Evolutionary conservation across 306 rosid genomes (phyloP), one percentile per base, ranked within the genome.

Genomic region (Adenanthera pavonina): DNA sequence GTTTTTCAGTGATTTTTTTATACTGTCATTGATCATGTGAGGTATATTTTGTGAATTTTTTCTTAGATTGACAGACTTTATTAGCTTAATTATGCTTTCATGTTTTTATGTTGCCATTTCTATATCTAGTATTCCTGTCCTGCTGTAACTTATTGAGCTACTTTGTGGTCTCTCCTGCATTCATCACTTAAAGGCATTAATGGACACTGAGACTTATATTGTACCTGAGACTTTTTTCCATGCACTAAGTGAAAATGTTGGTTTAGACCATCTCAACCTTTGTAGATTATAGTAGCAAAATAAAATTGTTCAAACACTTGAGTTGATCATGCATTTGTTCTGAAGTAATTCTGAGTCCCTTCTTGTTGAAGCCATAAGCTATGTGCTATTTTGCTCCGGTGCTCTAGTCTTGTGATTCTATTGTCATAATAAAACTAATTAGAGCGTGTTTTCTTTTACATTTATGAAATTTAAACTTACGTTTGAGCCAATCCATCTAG

Each of bases 1-100:
- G 71, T 68, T 59, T 43, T 62, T 80, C 74, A 44, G 66, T 74
- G 72, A 57, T n/a, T 76, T 35, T 76, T 64, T 67, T 16, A 41
- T 56, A 52, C 59, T 6, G 25, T 76, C 53, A 57, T 51, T 69
- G 54, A 73, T 49, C 69, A 46, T 76, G 47, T 71, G 43, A 40
- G 17, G 34, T 35, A 53, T 54, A n/a, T 77, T 71, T 61, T 65
- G 20, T 36, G 14, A 2, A 10, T 36, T 38, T 38, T 41, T 17
- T 40, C 7, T 40, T 1, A 19, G 62, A 56, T 56, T 19, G 19
- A 36, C 41, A 72, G 71, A 48, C 77, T 78, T 19, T 33, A 19
- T 34, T 66, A 49, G 69, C 60, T 54, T 60, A 16, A 76, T 74
- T 61, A 43, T 30, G 2, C 11, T 51, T 46, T 19, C 60, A 65